phyloP scores from a whole-genome alignment of 768 basidiomycete species.

The Lactarius pseudohatsudake region DNA sequence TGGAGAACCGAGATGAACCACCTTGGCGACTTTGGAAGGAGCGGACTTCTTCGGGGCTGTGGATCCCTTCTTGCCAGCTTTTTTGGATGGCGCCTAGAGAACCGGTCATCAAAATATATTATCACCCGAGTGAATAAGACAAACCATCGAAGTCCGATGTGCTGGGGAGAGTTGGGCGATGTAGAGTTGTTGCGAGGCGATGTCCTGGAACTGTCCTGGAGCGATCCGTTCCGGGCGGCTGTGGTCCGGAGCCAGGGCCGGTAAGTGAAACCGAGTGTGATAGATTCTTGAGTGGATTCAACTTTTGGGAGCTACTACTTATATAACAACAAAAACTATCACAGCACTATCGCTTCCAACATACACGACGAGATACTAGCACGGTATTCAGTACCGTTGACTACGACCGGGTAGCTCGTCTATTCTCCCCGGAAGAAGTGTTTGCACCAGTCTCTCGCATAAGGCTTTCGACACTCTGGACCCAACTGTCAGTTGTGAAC shows the following conservation, averaged over 20 bases:
- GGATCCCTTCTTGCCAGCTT: slow-evolving; percentile 81
- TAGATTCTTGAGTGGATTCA: too few relatives aligned
- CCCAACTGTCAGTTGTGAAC: neutral
- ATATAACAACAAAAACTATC: neutral
- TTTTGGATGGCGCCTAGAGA: slow-evolving; percentile 75
- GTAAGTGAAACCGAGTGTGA: neutral
- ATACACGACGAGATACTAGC: neutral
- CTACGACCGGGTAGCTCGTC: neutral
- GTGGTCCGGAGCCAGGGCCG: neutral
- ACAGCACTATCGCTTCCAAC: neutral
- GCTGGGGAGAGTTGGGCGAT: slow-evolving; percentile 7
- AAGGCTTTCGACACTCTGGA: neutral
- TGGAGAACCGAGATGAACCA: slow-evolving; percentile 34
- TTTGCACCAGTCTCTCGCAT: neutral
- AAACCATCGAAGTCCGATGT: slow-evolving; percentile 23
- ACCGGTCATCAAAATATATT: slow-evolving; percentile 3
- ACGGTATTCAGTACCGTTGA: neutral
- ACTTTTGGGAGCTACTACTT: slow-evolving; percentile 1
- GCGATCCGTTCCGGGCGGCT: neutral
- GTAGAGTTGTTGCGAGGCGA: slow-evolving; percentile 13
- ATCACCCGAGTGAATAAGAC: neutral
- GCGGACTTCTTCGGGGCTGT: slow-evolving; percentile 61
- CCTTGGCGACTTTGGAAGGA: slow-evolving; percentile 72
- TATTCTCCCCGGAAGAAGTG: neutral
- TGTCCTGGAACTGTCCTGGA: neutral